Base-by-base conservation (phyloP, 352 stramenopile genomes). In the Thalassiosira mediterranea region DNA sequence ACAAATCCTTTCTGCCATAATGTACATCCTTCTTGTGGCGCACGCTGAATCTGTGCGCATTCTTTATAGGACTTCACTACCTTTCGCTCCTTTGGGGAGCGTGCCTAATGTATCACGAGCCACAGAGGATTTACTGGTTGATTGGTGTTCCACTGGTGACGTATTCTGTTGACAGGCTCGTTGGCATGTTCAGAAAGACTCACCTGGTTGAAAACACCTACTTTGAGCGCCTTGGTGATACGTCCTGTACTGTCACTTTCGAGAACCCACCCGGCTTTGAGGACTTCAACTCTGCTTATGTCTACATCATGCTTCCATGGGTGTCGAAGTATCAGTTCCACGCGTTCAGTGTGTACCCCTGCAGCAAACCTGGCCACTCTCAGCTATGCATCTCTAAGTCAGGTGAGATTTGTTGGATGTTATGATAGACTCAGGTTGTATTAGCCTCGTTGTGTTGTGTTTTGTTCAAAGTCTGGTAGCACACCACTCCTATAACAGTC, bases 281-380 rank as follows among this genome's bases (percentile, higher is more conserved):
- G 3, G 40, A 10, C 0, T 4, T 10, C 2, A 63, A 63, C 10
- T 54, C 62, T 34, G 44, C 48, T 0, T 72, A 49, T 21, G 37
- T 72, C 0, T 64, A 57, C 0, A 72, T 72, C 25, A 72, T 72
- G 62, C 53, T 28, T n/a, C 62, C 48, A 8, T 72, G 62, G 62
- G 28, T 69, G 13, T 57, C 25, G 15, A 64, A 63, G 42, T 49
- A 60, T 62, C n/a, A 83, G 28, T 83, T 75, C 40, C 75, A 83
- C 31, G 75, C 75, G 1, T 83, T 83, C 38, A 83, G 47, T 10
- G 69, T 83, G 11, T 83, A 73, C 60, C 68, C 62, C 21, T 25
- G 29, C 31, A 69, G 25, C 31, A 76, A 76, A 26, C 59, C 60
- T 10, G 73, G 72, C 38, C 49, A 67, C 54, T 77, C 73, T 17